These are phyloP conservation scores for Ocimum tenuiflorum DNA, from an alignment of 257 asterid species.

Conservation along the genomic window DNA sequence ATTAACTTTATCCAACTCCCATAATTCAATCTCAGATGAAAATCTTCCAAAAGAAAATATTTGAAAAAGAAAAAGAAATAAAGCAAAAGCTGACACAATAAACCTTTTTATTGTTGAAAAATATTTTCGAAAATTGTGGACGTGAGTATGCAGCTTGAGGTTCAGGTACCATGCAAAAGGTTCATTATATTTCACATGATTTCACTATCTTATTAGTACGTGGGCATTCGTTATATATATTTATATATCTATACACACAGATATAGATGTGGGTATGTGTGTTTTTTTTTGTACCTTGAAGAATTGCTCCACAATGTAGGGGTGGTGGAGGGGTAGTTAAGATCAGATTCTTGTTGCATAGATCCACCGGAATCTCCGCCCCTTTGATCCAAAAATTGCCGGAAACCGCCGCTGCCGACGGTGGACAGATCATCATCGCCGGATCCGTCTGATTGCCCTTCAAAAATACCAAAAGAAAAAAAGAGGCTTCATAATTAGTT, in stretches of 20 bases:
- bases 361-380: conserved; percentile 55
- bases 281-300: conserved; percentile 46
- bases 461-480: background rate
- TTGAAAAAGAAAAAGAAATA: conserved; percentile 19
- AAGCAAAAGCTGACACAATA: conserved; percentile 78
- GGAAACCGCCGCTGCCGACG: conserved; percentile 47
- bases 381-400: conserved; percentile 53
- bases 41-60: conserved; percentile 20
- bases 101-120: conserved; percentile 38
- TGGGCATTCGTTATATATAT: conserved; percentile 12
- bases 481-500: too few species aligned
- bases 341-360: conserved; percentile 41
- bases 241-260: background rate
- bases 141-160: too few species aligned
- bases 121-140: conserved; percentile 29
- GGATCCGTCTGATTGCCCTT: conserved; percentile 92
- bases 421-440: conserved; percentile 83
- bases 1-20: conserved; percentile 9
- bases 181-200: conserved; percentile 23
- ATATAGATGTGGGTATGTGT: conserved; percentile 8
- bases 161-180: conserved; percentile 68
- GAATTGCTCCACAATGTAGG: conserved; percentile 83
- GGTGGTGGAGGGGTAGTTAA: conserved; percentile 39
- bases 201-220: conserved; percentile 17
- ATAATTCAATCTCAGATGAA: conserved; percentile 34